These are phyloP conservation scores for Alternaria alternata DNA, from an alignment of 2,329 filamentous ascomycete species.

Conservation along the genomic window DNA sequence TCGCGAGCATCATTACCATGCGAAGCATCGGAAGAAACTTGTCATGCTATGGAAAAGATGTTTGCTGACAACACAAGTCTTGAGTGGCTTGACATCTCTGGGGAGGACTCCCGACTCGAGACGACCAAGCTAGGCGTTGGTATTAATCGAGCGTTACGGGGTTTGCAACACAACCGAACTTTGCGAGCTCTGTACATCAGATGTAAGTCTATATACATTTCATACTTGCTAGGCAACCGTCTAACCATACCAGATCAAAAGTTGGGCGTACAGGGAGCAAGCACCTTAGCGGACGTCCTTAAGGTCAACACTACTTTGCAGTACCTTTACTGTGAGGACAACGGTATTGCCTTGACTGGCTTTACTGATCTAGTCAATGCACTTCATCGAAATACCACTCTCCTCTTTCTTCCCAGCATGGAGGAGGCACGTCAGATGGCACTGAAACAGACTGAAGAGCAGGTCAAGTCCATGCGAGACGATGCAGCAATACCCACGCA, in stretches of 20 bases:
- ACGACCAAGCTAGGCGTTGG: slow-evolving; percentile 73
- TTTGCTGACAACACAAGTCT: slow-evolving; percentile 73
- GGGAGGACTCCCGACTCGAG: slow-evolving; percentile 75
- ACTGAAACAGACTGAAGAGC: slow-evolving; percentile 66
- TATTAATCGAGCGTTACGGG: slow-evolving; percentile 70
- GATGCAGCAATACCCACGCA: slow-evolving; percentile 36
- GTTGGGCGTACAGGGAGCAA: slow-evolving; percentile 73
- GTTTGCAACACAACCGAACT: slow-evolving; percentile 69
- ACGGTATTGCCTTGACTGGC: slow-evolving; percentile 74
- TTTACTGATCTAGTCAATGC: slow-evolving; percentile 74
- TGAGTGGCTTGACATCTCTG: slow-evolving; percentile 73
- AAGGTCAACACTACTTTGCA: slow-evolving; percentile 69
- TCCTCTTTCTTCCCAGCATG: slow-evolving; percentile 71
- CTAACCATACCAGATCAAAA: slow-evolving; percentile 62
- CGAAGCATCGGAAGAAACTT: slow-evolving; percentile 73
- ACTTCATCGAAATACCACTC: slow-evolving; percentile 69
- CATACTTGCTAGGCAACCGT: background rate
- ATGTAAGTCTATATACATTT: slow-evolving; percentile 36
- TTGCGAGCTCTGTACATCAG: slow-evolving; percentile 70
- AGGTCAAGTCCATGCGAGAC: slow-evolving; percentile 62
- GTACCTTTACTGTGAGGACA: slow-evolving; percentile 75
- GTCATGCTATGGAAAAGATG: slow-evolving; percentile 67
- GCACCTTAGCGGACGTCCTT: slow-evolving; percentile 72
- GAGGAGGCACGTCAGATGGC: slow-evolving; percentile 67
- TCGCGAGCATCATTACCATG: slow-evolving; percentile 74